Evolutionary conservation across 129 eudicot genomes (phyloP).

Genomic region (Helianthus tuberosus): DNA sequence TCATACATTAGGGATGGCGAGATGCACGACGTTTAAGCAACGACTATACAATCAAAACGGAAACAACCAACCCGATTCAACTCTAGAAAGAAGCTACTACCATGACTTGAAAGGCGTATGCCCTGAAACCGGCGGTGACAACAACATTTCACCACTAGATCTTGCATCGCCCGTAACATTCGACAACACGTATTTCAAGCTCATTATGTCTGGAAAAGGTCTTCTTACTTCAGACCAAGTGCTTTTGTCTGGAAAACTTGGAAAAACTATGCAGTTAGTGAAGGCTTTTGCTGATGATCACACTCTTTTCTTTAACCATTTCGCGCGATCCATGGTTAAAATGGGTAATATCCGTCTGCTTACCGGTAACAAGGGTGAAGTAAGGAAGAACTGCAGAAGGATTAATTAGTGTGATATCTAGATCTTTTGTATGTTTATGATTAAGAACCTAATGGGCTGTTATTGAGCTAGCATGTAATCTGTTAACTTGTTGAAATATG

Average conservation of each 20-base stretch:
- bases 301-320: slow-evolving; percentile 54
- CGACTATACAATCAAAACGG: slow-evolving; percentile 88
- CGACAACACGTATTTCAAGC: slow-evolving; percentile 90
- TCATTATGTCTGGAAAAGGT: slow-evolving; percentile 79
- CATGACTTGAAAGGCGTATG: slow-evolving; percentile 69
- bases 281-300: slow-evolving; percentile 57
- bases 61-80: slow-evolving; percentile 71
- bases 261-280: slow-evolving; percentile 55
- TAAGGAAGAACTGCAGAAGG: slow-evolving; percentile 64
- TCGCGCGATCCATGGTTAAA: slow-evolving; percentile 67
- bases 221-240: slow-evolving; percentile 83
- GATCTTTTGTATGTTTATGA: slow-evolving; percentile 14
- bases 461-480: slow-evolving; percentile 21
- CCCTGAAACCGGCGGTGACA: slow-evolving; percentile 78
- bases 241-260: slow-evolving; percentile 64
- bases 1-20: slow-evolving; percentile 90
- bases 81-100: slow-evolving; percentile 79
- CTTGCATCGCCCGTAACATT: slow-evolving; percentile 71
- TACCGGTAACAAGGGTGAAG: slow-evolving; percentile 63
- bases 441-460: slow-evolving; percentile 9
- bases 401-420: slow-evolving; percentile 41
- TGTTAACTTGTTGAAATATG: slow-evolving; percentile 10
- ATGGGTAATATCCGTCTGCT: slow-evolving; percentile 69
- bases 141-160: slow-evolving; percentile 72
- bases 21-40: slow-evolving; percentile 78